Base-by-base conservation (phyloP, 306 rosid genomes). In the Lotus japonicus region DNA sequence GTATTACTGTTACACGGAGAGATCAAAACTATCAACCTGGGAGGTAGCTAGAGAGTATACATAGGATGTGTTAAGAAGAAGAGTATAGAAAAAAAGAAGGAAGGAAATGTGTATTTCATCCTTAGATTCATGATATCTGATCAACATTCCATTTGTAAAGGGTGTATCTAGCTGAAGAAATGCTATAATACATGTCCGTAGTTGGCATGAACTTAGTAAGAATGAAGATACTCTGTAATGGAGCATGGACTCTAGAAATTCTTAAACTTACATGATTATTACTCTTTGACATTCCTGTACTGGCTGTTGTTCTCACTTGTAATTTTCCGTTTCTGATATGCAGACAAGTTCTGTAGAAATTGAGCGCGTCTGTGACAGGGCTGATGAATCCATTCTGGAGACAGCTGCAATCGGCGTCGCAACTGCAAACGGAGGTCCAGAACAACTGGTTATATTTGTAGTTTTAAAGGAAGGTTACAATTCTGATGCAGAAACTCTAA, bases 291-390 rank as follows among this genome's bases (percentile, higher is more conserved):
- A 55, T 26, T 65, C 51, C 21, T 60, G 36, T 48, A 49, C 61
- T 61, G 15, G 49, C 15, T 67, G 58, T 51, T 55, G 0, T 31
- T 77, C 58, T 41, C 5, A 35, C 61, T 68, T 13, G 13, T 62
- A 80, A 71, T 59, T 63, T 46, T 13, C 5, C 59, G 66, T 26
- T 59, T 71, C 64, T 23, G 79, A 48, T 55, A 14, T 66, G 68
- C 82, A 79, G 90, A 90, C 90, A 53, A 86, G 90, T 80, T 89
- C 92, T 0, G 16, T 89, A 21, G 98, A 92, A 76, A 87, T 92
- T 13, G 96, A 92, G 76, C 87, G 86, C 0, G 83, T 84, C 2
- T 87, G 95, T 66, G 88, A 92, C 52, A 76, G 45, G 33, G 89
- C 87, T 9, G 96, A 92, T 21, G 90, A 81, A 67, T 68, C 86